Evolutionary conservation across 495 filamentous ascomycete genomes (phyloP), one percentile per base, ranked within the genome.

Genomic region (Aspergillus wentii): DNA sequence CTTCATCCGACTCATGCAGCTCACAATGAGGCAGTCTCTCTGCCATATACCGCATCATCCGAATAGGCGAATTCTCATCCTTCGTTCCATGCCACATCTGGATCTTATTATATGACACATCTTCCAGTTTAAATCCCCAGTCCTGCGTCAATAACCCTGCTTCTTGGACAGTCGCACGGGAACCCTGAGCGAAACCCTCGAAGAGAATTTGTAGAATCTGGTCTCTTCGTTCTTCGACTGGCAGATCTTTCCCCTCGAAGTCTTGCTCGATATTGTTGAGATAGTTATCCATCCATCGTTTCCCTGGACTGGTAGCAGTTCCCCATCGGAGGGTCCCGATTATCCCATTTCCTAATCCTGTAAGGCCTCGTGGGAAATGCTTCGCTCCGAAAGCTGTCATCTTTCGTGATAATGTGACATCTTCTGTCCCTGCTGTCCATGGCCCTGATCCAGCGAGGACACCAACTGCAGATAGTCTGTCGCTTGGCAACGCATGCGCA

Each of bases 91-190:
- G 57, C 63, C 66, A 68, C 4, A 68, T 34, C 14, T 35, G 48
- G 3, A 65, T 40, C n/a, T 33, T 38, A 21, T 52, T 36, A 23
- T 46, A 49, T 10, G 45, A 35, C 7, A 66, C 51, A 28, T 63
- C 54, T 22, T 57, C 38, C 3, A 69, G 50, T 11, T 46, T 22
- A 35, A 66, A 66, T 1, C 57, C 59, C 56, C 62, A 69, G 25
- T 52, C 30, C 5, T 44, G 31, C 16, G 53, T 36, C 0, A 62
- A 30, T 13, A 68, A 39, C n/a, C 37, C 26, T 1, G 46, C 53
- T 22, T 68, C 64, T 9, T 51, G 36, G 16, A 48, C 52, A 19
- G 49, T 38, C 3, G 44, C 49, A 10, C 34, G 31, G 8, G 44
- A 33, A 17, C 60, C 61, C 32, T 55, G 56, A 15, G 33, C 37